These are phyloP conservation scores for Xerocomus spinulosus DNA, from an alignment of 768 basidiomycete genomes.

Conservation along the genomic window DNA sequence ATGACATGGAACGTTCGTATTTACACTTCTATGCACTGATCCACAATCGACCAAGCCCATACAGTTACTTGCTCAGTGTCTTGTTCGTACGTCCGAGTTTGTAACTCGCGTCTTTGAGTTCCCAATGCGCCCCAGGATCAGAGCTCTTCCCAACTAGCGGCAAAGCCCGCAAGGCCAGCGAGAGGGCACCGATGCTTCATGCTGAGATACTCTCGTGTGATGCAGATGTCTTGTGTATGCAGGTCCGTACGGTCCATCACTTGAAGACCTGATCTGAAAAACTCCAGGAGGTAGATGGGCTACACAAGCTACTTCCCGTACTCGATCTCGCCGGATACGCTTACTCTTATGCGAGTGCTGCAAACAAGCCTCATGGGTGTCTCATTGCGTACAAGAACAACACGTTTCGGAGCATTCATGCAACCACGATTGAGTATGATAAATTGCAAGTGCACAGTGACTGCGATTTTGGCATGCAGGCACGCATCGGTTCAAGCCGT, in stretches of 20 bases:
- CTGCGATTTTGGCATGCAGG: conserved; percentile 27
- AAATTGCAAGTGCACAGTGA: conserved; percentile 46
- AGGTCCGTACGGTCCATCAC: conserved; percentile 43
- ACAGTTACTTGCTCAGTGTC: conserved; percentile 72
- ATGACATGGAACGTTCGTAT: conserved; percentile 82
- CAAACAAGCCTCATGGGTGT: conserved; percentile 79
- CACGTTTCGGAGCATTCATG: conserved; percentile 43
- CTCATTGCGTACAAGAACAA: conserved; percentile 68
- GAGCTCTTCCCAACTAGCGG: conserved; percentile 78
- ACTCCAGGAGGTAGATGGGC: conserved; percentile 78
- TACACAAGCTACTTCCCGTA: conserved; percentile 65
- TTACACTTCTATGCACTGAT: neutral
- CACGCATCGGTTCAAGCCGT: conserved; percentile 55
- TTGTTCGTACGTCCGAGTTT: conserved; percentile 59
- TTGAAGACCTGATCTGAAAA: neutral
- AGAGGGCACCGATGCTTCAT: conserved; percentile 72
- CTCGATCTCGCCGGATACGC: conserved; percentile 63
- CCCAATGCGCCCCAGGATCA: conserved; percentile 46
- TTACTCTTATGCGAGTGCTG: conserved; percentile 63
- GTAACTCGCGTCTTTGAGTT: neutral
- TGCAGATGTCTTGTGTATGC: conserved; percentile 84
- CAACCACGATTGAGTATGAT: conserved; percentile 65
- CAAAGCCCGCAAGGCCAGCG: conserved; percentile 69
- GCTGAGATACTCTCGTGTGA: conserved; percentile 66
- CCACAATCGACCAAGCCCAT: conserved; percentile 1